These are phyloP conservation scores for Gymnopus androsaceus DNA, from an alignment of 1,284 basidiomycete genomes.

Conservation along the genomic window DNA sequence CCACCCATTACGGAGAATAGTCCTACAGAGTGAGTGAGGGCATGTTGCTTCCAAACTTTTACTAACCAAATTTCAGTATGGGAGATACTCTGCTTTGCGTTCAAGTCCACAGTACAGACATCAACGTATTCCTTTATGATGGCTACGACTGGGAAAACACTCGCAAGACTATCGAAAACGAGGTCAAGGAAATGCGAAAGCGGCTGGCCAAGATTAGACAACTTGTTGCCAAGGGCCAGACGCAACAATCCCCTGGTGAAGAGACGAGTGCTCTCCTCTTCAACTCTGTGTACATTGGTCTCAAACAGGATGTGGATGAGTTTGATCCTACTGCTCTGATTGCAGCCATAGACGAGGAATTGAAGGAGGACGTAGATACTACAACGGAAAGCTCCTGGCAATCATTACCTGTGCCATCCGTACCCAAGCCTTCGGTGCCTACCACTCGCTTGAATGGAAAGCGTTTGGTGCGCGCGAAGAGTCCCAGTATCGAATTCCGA, in stretches of 20 bases:
- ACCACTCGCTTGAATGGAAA: constrained; percentile 53
- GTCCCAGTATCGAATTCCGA: constrained; percentile 84
- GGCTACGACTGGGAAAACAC: constrained; percentile 94
- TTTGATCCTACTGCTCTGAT: constrained; percentile 78
- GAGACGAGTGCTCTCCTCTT: constrained; percentile 81
- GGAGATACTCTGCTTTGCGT: constrained; percentile 55
- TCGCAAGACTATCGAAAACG: constrained; percentile 83
- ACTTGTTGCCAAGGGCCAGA: constrained; percentile 90
- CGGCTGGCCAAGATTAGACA: constrained; percentile 91
- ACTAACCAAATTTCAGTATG: constrained; percentile 19
- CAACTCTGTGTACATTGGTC: constrained; percentile 91
- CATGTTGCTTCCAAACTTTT: background rate
- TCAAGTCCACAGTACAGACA: constrained; percentile 60
- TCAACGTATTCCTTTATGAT: constrained; percentile 78
- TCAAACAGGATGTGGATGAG: constrained; percentile 71
- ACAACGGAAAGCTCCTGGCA: constrained; percentile 85
- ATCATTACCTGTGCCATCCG: constrained; percentile 54
- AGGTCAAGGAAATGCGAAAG: constrained; percentile 85
- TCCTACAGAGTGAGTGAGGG: constrained; percentile 45
- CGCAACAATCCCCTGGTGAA: constrained; percentile 80
- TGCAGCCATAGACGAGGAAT: constrained; percentile 88
- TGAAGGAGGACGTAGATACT: constrained; percentile 75
- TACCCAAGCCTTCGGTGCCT: constrained; percentile 40
- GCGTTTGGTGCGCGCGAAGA: constrained; percentile 75
- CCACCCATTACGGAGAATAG: constrained; percentile 52